phyloP scores from a whole-genome alignment of 2,329 filamentous ascomycete species.

The Colletotrichum higginsianum region DNA sequence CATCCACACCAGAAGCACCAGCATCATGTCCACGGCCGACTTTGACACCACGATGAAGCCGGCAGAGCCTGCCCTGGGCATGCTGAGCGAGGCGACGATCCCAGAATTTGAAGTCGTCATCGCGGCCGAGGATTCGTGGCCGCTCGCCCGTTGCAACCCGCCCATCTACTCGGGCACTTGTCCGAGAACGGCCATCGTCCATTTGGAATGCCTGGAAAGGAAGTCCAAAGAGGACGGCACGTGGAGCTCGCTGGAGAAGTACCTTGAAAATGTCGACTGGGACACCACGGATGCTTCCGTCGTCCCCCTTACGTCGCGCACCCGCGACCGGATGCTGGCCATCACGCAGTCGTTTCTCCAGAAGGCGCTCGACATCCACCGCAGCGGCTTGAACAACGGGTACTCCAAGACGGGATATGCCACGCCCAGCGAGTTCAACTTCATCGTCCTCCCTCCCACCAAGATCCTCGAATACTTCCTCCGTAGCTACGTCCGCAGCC shows the following conservation, averaged over 20 bases:
- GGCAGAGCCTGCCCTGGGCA: conserved; percentile 49
- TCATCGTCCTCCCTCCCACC: conserved; percentile 76
- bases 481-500: conserved; percentile 75
- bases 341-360: conserved; percentile 80
- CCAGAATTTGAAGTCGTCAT: conserved; percentile 64
- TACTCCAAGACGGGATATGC: conserved; percentile 59
- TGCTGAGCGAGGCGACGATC: conserved; percentile 50
- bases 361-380: conserved; percentile 79
- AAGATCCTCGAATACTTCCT: conserved; percentile 78
- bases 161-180: conserved; percentile 61
- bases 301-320: conserved; percentile 62
- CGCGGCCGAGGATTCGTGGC: conserved; percentile 65
- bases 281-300: conserved; percentile 58
- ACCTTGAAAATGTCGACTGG: conserved; percentile 56
- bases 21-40: conserved; percentile 60
- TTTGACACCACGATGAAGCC: conserved; percentile 53
- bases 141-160: conserved; percentile 65
- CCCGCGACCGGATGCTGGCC: conserved; percentile 78
- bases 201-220: conserved; percentile 66
- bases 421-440: conserved; percentile 69
- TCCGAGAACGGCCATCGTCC: conserved; percentile 65
- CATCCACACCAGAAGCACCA: conserved; percentile 63
- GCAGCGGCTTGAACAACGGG: conserved; percentile 61
- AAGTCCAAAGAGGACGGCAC: conserved; percentile 63
- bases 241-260: conserved; percentile 62